Conservation (phyloP, 1,139 yeast genomes). For the Geotrichum reessii region DNA sequence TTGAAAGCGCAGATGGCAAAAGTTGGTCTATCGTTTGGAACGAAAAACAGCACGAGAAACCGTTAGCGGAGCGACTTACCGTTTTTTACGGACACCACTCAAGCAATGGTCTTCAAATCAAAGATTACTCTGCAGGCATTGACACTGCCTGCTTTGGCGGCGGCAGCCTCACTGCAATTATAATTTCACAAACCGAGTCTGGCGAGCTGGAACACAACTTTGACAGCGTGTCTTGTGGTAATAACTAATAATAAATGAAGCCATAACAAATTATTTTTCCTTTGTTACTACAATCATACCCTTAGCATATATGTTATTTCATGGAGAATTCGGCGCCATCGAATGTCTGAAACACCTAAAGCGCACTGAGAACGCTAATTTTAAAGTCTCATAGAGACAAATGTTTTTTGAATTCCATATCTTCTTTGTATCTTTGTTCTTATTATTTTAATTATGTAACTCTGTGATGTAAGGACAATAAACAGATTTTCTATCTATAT, state of each 20-base stretch:
- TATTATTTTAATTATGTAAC: too few species aligned
- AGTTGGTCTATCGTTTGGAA: constrained; percentile 67
- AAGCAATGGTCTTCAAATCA: constrained; percentile 60
- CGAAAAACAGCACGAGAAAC: constrained; percentile 41
- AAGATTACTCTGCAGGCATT: constrained; percentile 66
- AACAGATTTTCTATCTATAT: too few species aligned
- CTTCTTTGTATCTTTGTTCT: too few species aligned
- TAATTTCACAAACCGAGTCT: constrained; percentile 36
- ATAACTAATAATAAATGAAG: background rate
- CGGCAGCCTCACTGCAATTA: constrained; percentile 59
- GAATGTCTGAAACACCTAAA: too few species aligned
- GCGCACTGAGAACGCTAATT: too few species aligned
- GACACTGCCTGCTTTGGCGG: constrained; percentile 84
- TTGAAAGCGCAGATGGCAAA: constrained; percentile 45
- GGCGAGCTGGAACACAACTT: constrained; percentile 33
- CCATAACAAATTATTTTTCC: background rate
- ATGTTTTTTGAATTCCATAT: too few species aligned
- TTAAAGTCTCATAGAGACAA: too few species aligned
- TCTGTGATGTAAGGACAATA: too few species aligned
- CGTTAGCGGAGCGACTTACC: constrained; percentile 40
- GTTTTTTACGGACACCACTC: constrained; percentile 93
- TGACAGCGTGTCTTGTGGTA: constrained; percentile 32
- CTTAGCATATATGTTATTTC: too few species aligned
- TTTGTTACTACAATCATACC: background rate
- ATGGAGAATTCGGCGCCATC: too few species aligned